Base-by-base conservation (phyloP, 1,284 basidiomycete species). In the Psilocybe mexicana region DNA sequence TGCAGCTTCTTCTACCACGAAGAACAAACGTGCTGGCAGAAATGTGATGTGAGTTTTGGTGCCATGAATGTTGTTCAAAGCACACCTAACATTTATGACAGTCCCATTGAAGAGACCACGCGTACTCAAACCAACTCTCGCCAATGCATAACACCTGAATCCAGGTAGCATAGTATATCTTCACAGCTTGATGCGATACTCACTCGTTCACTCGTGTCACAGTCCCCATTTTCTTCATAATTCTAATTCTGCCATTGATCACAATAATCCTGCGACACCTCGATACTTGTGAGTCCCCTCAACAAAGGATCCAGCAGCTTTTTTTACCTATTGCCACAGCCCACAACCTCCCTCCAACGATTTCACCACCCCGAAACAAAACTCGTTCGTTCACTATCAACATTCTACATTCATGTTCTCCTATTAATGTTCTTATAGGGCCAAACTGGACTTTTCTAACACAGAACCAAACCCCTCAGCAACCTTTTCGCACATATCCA, bases 81-180 rank as follows among this genome's bases (percentile, higher is more conserved):
- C 46, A 50, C 25, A 33, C 28, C 23, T 42, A 12, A 11, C 11
- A 12, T 26, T 56, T 43, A 10, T 45, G 26, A 14, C 51, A 62
- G 60, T 42, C 48, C 33, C 28, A 33, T 52, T 36, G 57, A 61
- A 54, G 60, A 59, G 28, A 61, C 33, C 57, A 55, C 43, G 51
- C 69, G 44, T 47, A 33, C 59, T 28, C 63, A 58, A 35, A 61
- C 67, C 23, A 67, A 65, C 28, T 59, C 69, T 28, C 73, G 72
- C 53, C 76, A 77, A 56, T 82, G 81, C 57, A 75, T 84, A 59
- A 89, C 87, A 4, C 79, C 79, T 43, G 77, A 79, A 58, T 77
- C 78, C 35, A 81, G 78, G 78, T 76, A 59, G 63, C 58, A 33
- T 18, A 44, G 23, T 54, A 33, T 61, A 25, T 12, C 8, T 14